These are phyloP conservation scores for Fusarium virguliforme DNA, from an alignment of 2,329 filamentous ascomycete genomes.

Conservation along the genomic window DNA sequence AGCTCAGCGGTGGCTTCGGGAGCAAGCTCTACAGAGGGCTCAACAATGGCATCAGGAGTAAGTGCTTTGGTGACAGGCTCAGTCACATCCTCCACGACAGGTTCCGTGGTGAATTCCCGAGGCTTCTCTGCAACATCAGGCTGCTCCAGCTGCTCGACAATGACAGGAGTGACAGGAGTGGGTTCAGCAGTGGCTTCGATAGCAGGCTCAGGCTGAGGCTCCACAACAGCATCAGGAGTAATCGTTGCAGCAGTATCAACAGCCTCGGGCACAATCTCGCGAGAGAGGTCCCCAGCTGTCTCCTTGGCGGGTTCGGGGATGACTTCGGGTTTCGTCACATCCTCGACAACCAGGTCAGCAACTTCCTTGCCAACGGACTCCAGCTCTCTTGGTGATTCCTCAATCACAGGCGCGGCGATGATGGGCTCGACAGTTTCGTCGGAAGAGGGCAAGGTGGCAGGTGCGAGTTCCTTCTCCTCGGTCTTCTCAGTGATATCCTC, in stretches of 20 bases:
- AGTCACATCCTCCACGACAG: background rate
- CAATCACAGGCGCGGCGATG: slow-evolving; percentile 2
- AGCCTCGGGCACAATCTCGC: slow-evolving; percentile 13
- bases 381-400: slow-evolving; percentile 11
- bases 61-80: background rate
- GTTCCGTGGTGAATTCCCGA: slow-evolving; percentile 9
- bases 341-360: slow-evolving; percentile 9
- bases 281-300: background rate
- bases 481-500: slow-evolving; percentile 25
- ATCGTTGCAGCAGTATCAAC: background rate
- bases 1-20: background rate
- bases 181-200: background rate
- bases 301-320: slow-evolving; percentile 17
- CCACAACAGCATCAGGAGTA: slow-evolving; percentile 20
- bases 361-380: slow-evolving; percentile 12
- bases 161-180: slow-evolving; percentile 1
- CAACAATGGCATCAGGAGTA: background rate
- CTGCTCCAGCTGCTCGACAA: background rate
- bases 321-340: background rate
- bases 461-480: background rate
- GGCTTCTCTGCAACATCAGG: background rate
- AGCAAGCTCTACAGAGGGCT: background rate
- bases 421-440: background rate
- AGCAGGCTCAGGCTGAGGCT: slow-evolving; percentile 9
- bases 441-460: background rate